Base-by-base conservation (phyloP, 176 grass and related monocot genomes). In the Carex parvula region DNA sequence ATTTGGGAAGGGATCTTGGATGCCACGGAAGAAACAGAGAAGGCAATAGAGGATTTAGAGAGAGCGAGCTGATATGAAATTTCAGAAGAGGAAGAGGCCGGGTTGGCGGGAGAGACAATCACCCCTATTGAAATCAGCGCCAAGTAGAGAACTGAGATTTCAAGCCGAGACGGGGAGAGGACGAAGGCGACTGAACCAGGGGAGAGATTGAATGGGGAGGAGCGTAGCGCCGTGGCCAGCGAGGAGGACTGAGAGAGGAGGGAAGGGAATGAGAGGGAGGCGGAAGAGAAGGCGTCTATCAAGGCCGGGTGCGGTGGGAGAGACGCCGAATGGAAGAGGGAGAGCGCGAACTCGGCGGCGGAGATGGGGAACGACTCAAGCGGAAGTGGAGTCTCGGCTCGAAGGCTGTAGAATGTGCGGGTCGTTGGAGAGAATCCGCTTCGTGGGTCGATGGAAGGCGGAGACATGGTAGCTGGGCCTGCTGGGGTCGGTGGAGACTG, bases 281-380 rank as follows among this genome's bases (percentile, higher is more conserved):
- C 65, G 16, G 79, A 84, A 29, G 88, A 85, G 84, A 71, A 35
- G 7, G 84, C 77, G 79, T 89, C 88, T 58, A 89, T 1, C 29
- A 89, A 5, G 13, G 79, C 88, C 0, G 84, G 84, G 76, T 39
- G 17, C 24, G 60, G 5, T 14, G 84, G 67, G 69, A 86, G 46
- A 32, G 78, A 44, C 2, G 81, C 64, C 0, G 81, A 87, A 30
- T 66, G 66, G 81, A 88, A 70, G 80, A 79, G 69, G 5, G 86
- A 84, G 12, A 88, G 75, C 9, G 17, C 22, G 58, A 64, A 84
- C 52, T 80, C 33, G 24, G 81, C 5, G 42, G 64, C 57, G 55
- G 86, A 88, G 60, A 88, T 12, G 4, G 81, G 81, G 60, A 61
- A 14, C 1, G 69, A 24, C n/a, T 53, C 21, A 0, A 60, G 81